Evolutionary conservation across 768 basidiomycete species (phyloP), one percentile per base, ranked within the genome.

Genomic region (Russula abietina): DNA sequence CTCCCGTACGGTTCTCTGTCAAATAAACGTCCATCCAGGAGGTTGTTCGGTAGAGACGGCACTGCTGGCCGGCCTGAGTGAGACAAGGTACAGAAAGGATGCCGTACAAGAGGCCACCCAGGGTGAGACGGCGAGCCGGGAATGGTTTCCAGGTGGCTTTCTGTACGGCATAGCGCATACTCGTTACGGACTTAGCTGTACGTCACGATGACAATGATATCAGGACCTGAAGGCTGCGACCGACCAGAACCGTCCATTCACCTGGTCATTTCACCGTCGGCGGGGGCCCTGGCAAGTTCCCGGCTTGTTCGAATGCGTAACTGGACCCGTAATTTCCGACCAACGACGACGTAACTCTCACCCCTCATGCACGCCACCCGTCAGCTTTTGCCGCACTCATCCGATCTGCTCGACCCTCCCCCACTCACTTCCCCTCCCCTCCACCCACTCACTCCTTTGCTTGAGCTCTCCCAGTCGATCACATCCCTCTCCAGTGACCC

Each of bases 241-340:
- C 55, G 33, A 38, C 55, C 45, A 41, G 61, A 46, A 51, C 11
- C n/a, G 50, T 50, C 55, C 61, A 57, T 39, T 2, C 4, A 45
- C n/a, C 55, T 50, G 30, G 36, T 39, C 12, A 52, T 33, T 22
- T 52, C 3, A 33, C 32, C 32, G 51, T 33, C 51, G 36, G 36
- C 30, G 58, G 39, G 14, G n/a, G 39, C 9, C 51, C 46, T 60
- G 59, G 52, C 56, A 24, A 54, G 45, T 63, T 63, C 52, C 62
- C 62, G 43, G 53, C 39, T 60, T 49, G 62, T 59, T 64, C 57
- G 28, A 63, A 63, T 62, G 62, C 52, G 62, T 63, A 63, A 55
- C 57, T 59, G 53, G 28, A 59, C 17, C 59, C 48, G 48, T 60
- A 54, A 60, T 60, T 59, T 55, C 59, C 46, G 58, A 55, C 46